phyloP scores from a whole-genome alignment of 169 alveolate genomes.

The Plasmodium inui region DNA sequence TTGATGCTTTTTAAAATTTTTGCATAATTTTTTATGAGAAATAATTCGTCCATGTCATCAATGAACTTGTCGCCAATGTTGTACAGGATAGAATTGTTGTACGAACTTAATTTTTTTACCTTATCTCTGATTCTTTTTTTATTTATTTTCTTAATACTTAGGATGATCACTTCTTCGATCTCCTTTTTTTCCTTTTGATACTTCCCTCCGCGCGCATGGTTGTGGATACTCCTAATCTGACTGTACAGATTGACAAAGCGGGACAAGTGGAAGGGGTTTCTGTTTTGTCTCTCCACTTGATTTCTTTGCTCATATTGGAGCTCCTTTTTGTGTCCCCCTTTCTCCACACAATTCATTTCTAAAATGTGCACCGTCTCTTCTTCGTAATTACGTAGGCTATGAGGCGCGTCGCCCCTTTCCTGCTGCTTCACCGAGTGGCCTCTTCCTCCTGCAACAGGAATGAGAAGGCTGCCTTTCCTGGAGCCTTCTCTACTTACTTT shows the following conservation, averaged over 20 bases:
- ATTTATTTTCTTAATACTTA: conserved; percentile 18
- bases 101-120: conserved; percentile 46
- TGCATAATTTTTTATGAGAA: conserved; percentile 42
- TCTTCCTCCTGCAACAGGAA: not conserved
- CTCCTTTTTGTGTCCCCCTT: not conserved
- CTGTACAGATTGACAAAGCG: conserved; percentile 30
- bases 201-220: not conserved
- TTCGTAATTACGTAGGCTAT: not conserved
- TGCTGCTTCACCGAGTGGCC: not conserved
- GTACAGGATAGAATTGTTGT: conserved; percentile 24
- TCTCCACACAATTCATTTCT: not conserved
- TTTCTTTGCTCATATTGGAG: not conserved
- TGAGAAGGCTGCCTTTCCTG: not conserved
- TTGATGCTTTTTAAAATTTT: conserved; percentile 18
- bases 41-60: conserved; percentile 35
- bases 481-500: not conserved
- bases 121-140: conserved; percentile 71
- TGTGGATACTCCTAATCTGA: not conserved
- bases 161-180: conserved; percentile 37
- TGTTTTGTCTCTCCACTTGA: not conserved
- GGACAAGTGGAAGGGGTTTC: not conserved
- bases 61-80: conserved; percentile 36
- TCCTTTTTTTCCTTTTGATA: conserved; percentile 40
- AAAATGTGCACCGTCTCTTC: not conserved
- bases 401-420: not conserved